These are phyloP conservation scores for Pseudopithomyces chartarum DNA, from an alignment of 2,329 filamentous ascomycete genomes.

Conservation along the genomic window DNA sequence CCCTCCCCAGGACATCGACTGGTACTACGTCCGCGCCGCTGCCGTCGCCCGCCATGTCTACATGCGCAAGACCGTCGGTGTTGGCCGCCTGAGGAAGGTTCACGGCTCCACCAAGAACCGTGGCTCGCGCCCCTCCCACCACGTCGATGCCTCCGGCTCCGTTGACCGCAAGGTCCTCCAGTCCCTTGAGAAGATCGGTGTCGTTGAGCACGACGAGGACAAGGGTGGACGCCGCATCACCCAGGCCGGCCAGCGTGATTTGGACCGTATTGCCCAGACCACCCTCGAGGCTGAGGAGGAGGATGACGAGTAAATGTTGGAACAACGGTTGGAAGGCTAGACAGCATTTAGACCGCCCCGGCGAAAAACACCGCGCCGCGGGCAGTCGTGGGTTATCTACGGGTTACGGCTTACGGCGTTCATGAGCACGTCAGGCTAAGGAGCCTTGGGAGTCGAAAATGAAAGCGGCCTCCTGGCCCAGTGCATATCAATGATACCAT, in stretches of 20 bases:
- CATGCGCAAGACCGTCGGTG: conserved; percentile 98
- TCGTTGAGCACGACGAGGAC: conserved; percentile 96
- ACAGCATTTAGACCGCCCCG: conserved; percentile 14
- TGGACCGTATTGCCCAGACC: conserved; percentile 73
- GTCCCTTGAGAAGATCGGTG: conserved; percentile 98
- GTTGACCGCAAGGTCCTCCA: conserved; percentile 98
- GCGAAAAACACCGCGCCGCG: conserved; percentile 30
- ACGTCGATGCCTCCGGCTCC: conserved; percentile 92
- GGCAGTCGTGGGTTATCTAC: conserved; percentile 32
- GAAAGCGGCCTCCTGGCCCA: conserved; percentile 40
- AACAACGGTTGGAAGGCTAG: conserved; percentile 4
- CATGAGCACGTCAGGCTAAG: conserved; percentile 35
- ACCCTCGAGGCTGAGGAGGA: conserved; percentile 58
- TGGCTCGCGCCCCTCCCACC: conserved; percentile 85
- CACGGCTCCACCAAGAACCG: conserved; percentile 96
- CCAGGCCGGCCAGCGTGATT: conserved; percentile 96
- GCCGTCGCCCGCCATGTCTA: conserved; percentile 98
- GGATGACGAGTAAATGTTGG: conserved; percentile 44
- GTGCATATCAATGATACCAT: conserved; percentile 14
- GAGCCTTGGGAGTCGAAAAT: conserved; percentile 43
- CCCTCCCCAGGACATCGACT: conserved; percentile 97
- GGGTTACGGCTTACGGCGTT: conserved; percentile 46
- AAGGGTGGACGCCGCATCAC: conserved; percentile 99
- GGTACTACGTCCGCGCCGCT: conserved; percentile 89
- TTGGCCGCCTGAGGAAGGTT: conserved; percentile 94